phyloP scores from a whole-genome alignment of 164 flowering plant species.

The Dillenia turbinata region DNA sequence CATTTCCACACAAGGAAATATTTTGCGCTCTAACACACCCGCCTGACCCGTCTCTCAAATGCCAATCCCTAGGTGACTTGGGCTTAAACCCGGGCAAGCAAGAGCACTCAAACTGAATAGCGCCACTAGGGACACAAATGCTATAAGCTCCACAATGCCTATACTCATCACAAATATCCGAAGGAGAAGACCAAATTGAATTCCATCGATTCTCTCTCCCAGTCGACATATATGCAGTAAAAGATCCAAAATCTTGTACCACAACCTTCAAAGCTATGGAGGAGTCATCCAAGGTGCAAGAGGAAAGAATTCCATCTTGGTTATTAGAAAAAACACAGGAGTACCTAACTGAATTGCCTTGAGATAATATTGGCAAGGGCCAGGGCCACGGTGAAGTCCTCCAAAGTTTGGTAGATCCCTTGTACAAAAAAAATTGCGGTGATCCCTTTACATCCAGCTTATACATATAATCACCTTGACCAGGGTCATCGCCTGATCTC shows the following conservation, averaged over 20 bases:
- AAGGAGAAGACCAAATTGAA: no score
- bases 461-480: conserved; percentile 23
- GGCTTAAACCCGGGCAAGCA: no score
- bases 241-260: background rate
- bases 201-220: no score
- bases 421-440: background rate
- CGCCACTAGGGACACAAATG: background rate
- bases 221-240: background rate
- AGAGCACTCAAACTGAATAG: no score
- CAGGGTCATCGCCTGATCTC: conserved; percentile 27
- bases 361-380: background rate
- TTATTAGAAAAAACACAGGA: no score
- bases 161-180: background rate
- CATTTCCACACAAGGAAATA: no score
- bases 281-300: background rate
- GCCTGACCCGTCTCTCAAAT: no score
- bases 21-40: no score
- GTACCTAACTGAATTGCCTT: background rate
- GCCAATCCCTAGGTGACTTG: no score
- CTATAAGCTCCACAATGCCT: conserved; percentile 3
- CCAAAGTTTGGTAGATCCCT: background rate
- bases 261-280: background rate
- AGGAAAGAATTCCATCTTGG: no score
- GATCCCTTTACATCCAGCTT: background rate
- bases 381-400: background rate